Conservation (phyloP, 2,329 filamentous ascomycete species). For the Ascochyta fabae region DNA sequence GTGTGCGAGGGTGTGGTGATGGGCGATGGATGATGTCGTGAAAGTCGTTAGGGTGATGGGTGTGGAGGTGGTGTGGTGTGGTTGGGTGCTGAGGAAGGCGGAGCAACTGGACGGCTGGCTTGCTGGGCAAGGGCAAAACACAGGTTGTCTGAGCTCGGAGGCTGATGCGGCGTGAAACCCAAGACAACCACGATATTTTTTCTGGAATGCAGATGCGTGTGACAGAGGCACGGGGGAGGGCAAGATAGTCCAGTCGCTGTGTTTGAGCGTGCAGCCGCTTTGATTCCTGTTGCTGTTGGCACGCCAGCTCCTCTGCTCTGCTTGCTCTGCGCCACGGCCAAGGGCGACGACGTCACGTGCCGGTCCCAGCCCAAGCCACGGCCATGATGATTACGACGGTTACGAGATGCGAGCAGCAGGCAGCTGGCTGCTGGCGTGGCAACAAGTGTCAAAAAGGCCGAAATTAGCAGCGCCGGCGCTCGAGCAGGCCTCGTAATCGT, state of each 20-base stretch:
- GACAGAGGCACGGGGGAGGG: slow-evolving; percentile 3
- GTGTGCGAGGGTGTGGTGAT: slow-evolving; percentile 28
- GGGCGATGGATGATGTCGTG: slow-evolving; percentile 21
- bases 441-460: slow-evolving; percentile 12
- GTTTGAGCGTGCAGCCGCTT: slow-evolving; percentile 3
- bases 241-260: neutral
- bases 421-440: slow-evolving; percentile 20
- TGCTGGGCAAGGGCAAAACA: slow-evolving; percentile 23
- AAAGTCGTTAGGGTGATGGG: slow-evolving; percentile 26
- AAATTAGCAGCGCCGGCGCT: slow-evolving; percentile 24
- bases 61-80: slow-evolving; percentile 34
- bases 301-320: neutral
- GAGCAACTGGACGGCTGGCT: slow-evolving; percentile 15
- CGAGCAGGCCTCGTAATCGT: slow-evolving; percentile 22
- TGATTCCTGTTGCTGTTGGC: neutral
- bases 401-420: slow-evolving; percentile 12
- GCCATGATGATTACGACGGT: slow-evolving; percentile 12
- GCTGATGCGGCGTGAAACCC: slow-evolving; percentile 37
- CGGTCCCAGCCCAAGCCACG: slow-evolving; percentile 6
- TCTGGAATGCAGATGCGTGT: slow-evolving; percentile 1
- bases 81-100: slow-evolving; percentile 18
- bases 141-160: slow-evolving; percentile 41
- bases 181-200: slow-evolving; percentile 23
- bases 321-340: slow-evolving; percentile 14
- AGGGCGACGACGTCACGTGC: slow-evolving; percentile 15